A percentile compares a stretch with the other conserved stretches of the same genome.
phyloP scores from a whole-genome alignment of 1,139 yeast species.

The Scheffersomyces lignicola region DNA sequence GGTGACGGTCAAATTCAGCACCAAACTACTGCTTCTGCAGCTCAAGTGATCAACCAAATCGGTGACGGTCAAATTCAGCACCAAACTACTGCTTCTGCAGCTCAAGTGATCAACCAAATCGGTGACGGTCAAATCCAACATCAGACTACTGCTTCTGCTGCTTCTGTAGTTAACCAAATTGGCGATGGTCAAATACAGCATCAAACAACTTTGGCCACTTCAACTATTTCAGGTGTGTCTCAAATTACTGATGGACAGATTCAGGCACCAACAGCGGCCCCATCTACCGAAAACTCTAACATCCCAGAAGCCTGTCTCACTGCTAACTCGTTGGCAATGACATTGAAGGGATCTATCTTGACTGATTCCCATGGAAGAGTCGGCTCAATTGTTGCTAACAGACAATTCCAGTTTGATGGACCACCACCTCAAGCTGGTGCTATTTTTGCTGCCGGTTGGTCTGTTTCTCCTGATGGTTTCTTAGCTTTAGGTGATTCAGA shows the following conservation, averaged over 20 bases:
- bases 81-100: constrained; percentile 25
- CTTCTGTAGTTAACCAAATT: constrained; percentile 30
- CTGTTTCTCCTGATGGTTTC: constrained; percentile 61
- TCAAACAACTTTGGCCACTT: constrained; percentile 19
- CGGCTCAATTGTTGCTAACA: constrained; percentile 81
- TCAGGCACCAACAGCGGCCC: constrained; percentile 21
- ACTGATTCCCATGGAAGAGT: constrained; percentile 67
- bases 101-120: constrained; percentile 35
- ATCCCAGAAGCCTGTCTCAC: constrained; percentile 47
- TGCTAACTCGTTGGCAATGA: constrained; percentile 54
- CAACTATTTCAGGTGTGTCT: constrained; percentile 18
- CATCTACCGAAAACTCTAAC: constrained; percentile 14
- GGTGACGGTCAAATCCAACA: constrained; percentile 41
- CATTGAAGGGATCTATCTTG: constrained; percentile 53
- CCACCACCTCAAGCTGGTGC: constrained; percentile 93
- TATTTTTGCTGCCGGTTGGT: constrained; percentile 85
- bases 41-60: constrained; percentile 50
- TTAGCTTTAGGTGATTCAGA: constrained; percentile 68
- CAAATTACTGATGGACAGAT: constrained; percentile 36
- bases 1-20: constrained; percentile 39
- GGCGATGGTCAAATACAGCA: constrained; percentile 38
- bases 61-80: constrained; percentile 66
- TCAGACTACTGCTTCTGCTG: constrained; percentile 30
- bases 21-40: constrained; percentile 29
- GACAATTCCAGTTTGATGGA: constrained; percentile 88